Evolutionary conservation across 441 rosid genomes (phyloP).

Genomic region (Biscutella auriculata): DNA sequence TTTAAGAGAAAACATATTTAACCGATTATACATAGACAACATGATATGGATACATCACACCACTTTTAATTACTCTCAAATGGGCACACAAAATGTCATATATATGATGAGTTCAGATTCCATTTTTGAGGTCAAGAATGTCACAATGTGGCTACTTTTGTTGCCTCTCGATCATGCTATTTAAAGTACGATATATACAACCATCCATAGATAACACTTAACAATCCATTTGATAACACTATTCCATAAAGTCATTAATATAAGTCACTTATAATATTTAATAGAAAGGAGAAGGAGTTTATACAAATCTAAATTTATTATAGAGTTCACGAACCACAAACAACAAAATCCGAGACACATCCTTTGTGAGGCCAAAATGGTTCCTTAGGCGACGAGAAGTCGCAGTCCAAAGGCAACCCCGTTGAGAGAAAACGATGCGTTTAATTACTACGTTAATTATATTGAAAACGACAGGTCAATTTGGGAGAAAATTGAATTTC

Average conservation of each 20-base stretch:
- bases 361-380: background rate
- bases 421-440: background rate
- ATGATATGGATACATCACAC: background rate
- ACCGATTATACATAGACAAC: background rate
- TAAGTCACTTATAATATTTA: too few relatives aligned
- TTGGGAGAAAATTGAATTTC: background rate
- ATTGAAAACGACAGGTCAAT: background rate
- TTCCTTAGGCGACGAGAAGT: background rate
- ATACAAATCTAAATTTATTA: background rate
- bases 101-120: background rate
- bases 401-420: background rate
- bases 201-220: too few relatives aligned
- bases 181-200: too few relatives aligned
- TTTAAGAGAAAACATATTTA: slow-evolving; percentile 1
- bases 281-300: background rate
- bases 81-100: background rate
- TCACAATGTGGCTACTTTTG: slow-evolving; percentile 14
- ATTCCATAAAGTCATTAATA: too few relatives aligned
- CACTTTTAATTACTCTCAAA: slow-evolving; percentile 16
- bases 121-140: slow-evolving; percentile 10
- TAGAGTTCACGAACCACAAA: background rate
- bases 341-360: background rate
- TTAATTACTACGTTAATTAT: background rate
- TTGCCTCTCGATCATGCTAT: too few relatives aligned
- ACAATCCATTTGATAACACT: too few relatives aligned